Conservation (phyloP, 2,329 filamentous ascomycete species). For the Neofusicoccum cordaticola region DNA sequence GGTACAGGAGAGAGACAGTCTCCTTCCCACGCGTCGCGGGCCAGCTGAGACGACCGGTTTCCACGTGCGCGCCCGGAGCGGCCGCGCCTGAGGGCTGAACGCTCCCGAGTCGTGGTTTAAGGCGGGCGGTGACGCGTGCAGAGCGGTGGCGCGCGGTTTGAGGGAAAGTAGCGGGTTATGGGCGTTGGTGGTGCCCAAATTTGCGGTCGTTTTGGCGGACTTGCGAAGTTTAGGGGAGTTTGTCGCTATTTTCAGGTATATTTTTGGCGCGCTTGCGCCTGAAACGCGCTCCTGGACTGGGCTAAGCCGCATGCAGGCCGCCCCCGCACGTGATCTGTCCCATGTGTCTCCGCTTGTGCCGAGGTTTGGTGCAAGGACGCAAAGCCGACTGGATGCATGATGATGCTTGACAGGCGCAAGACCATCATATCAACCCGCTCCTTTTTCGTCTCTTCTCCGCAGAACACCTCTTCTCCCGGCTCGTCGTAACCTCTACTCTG, state of each 20-base stretch:
- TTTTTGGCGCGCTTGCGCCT: constrained; percentile 6
- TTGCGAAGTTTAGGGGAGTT: constrained; percentile 21
- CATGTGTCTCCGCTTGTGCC: constrained; percentile 14
- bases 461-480: background rate
- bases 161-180: background rate
- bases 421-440: constrained; percentile 8
- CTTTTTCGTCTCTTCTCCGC: constrained; percentile 6
- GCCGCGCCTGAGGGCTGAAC: constrained; percentile 18
- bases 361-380: constrained; percentile 15
- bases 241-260: constrained; percentile 15
- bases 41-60: constrained; percentile 13
- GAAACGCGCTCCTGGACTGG: background rate
- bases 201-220: constrained; percentile 26
- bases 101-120: constrained; percentile 19
- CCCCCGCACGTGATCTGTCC: background rate
- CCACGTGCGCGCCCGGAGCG: constrained; percentile 18
- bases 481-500: background rate
- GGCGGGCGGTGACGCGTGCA: constrained; percentile 19
- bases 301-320: background rate
- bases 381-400: constrained; percentile 14
- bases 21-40: constrained; percentile 24
- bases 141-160: constrained; percentile 12
- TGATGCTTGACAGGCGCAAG: constrained; percentile 1
- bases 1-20: constrained; percentile 25
- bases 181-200: constrained; percentile 21